These are phyloP conservation scores for Pseudophaeomoniella oleicola DNA, from an alignment of 2,329 filamentous ascomycete genomes.

Conservation along the genomic window DNA sequence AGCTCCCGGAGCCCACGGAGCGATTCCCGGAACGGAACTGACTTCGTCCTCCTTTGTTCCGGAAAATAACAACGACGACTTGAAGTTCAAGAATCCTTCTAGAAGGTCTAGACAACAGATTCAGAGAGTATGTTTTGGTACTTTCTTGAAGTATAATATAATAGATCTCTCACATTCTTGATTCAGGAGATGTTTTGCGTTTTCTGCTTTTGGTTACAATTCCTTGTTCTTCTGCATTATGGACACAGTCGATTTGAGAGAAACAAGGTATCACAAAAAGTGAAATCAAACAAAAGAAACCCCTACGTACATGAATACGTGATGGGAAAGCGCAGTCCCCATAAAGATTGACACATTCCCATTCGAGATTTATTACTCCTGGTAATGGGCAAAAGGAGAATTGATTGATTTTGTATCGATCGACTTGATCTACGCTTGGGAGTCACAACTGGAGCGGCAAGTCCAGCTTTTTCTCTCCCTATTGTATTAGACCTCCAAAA, in stretches of 20 bases:
- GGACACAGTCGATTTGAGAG: too few species aligned
- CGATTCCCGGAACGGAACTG: not conserved
- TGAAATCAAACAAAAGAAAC: too few species aligned
- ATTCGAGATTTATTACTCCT: not conserved
- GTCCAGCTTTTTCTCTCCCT: too few species aligned
- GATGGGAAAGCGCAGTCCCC: too few species aligned
- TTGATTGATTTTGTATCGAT: not conserved
- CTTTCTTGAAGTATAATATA: too few species aligned
- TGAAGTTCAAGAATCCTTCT: not conserved
- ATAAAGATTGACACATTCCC: not conserved
- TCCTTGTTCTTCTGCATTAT: not conserved
- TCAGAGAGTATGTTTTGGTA: too few species aligned
- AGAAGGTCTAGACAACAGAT: not conserved
- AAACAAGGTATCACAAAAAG: too few species aligned
- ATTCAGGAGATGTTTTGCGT: not conserved
- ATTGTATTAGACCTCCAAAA: constrained; percentile 13
- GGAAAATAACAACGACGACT: not conserved
- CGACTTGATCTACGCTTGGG: not conserved
- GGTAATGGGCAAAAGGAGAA: not conserved
- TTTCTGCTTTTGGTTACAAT: not conserved
- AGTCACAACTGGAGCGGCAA: not conserved
- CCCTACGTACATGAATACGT: too few species aligned
- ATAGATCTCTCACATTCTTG: too few species aligned
- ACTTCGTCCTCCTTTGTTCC: too few species aligned
- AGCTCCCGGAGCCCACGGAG: too few species aligned